Conservation (phyloP, 257 asterid species). For the Scutellaria baicalensis region DNA sequence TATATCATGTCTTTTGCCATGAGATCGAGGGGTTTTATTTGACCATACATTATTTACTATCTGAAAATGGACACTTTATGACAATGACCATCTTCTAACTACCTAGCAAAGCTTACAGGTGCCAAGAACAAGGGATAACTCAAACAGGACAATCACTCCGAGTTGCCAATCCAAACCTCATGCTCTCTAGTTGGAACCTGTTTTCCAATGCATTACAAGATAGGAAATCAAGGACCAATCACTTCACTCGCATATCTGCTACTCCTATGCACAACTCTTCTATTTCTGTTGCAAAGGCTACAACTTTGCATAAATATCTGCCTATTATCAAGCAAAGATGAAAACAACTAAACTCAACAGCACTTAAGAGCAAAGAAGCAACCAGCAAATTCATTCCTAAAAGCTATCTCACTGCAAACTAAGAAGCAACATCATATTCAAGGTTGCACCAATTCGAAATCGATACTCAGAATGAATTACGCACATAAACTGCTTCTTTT, state of each 20-base stretch:
- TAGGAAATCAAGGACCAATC: background rate
- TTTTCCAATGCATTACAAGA: background rate
- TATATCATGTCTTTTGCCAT: background rate
- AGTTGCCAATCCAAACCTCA: background rate
- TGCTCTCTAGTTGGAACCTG: background rate
- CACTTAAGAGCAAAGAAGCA: background rate
- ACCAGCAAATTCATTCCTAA: background rate
- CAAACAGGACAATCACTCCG: background rate
- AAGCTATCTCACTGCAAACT: background rate
- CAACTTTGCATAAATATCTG: background rate
- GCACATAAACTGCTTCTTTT: background rate
- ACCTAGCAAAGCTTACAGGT: background rate
- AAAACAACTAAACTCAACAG: background rate
- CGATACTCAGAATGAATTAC: background rate
- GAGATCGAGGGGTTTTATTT: background rate
- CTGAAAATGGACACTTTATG: background rate
- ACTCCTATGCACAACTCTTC: background rate
- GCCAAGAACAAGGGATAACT: background rate
- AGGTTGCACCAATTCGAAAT: background rate
- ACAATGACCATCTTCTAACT: background rate
- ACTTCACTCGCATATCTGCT: background rate
- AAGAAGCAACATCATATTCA: background rate
- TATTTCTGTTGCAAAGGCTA: background rate
- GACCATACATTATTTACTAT: background rate
- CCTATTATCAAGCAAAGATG: constrained; percentile 1